Base-by-base conservation (phyloP, 371 early-diverging fungal genomes). In the Mucor velutinosus region DNA sequence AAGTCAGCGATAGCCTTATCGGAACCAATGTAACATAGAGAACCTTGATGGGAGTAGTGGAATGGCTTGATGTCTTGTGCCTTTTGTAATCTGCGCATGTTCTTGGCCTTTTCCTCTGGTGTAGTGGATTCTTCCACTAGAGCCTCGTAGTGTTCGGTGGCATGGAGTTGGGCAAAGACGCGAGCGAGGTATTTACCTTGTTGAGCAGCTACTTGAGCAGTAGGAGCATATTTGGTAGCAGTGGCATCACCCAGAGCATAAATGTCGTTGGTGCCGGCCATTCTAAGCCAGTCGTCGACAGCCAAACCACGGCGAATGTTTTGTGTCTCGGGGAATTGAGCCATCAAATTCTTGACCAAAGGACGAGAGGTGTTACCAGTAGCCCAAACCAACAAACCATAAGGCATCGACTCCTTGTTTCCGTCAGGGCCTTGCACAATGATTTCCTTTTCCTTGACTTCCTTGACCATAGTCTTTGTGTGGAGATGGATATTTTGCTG, bases 321-420 rank as follows among this genome's bases (percentile, higher is more conserved):
- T 77, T 97, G 97, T 12, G 79, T 70, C 29, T 84, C 85, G 32
- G 89, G 84, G 33, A 92, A 73, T 73, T 89, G 86, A 64, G 84
- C 80, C 84, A 94, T 92, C 76, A 96, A 75, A 58, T 91, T 87
- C 37, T 86, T 77, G 63, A 94, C 85, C 35, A 95, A 76, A 5
- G 95, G 93, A 56, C 96, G 88, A 27, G 94, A 83, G 23, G 94
- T 93, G 79, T 96, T 97, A 41, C 97, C 96, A 0, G 97, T 95
- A 37, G 96, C 95, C 96, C 97, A 97, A n/a, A 95, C 96, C 45
- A 95, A 81, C 49, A 95, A 74, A 60, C 97, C 97, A 64, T 93
- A 95, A 25, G 95, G 95, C 49, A 95, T 91, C 17, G 76, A 80
- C 23, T 87, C 87, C n/a, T 81, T 66, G 49, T 87, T 75, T 43